Evolutionary conservation across 2,329 filamentous ascomycete genomes (phyloP), one percentile per base, ranked within the genome.

Genomic region (Colletotrichum abscissum): DNA sequence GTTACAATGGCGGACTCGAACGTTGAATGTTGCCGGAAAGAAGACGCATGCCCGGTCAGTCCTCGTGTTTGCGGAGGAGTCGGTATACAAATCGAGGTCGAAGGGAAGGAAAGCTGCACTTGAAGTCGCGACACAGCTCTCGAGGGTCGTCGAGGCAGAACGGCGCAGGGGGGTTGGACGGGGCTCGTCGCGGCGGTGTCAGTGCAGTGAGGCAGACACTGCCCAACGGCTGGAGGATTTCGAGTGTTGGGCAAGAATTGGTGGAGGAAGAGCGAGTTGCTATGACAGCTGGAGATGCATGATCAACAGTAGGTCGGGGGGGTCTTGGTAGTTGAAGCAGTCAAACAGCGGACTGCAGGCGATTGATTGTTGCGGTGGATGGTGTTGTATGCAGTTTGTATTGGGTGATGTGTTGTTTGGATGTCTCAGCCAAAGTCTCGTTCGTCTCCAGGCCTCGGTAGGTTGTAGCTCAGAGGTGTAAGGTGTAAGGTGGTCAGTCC

Each of bases 281-380:
- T 73, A 73, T 65, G 70, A 49, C 16, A 70, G 42, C 69, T 70
- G 70, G n/a, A 69, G 42, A 73, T 65, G 70, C 70, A 73, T 73
- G 70, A 65, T 73, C 55, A 30, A 72, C 38, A 12, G 24, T 30
- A 26, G 46, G n/a, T 4, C 14, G 63, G 30, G 19, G 42, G 42
- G 7, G 1, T 19, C n/a, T 49, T 49, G 42, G 42, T 49, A 9
- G 42, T 49, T 49, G 42, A 49, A 49, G 42, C 42, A n/a, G 22
- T 56, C 46, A 24, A 56, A 46, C 42, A 62, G 46, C 42, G 30
- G 8, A 56, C 8, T 12, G 63, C 16, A 22, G 69, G 56, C 19
- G 19, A 22, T 33, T 19, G 42, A 19, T n/a, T 42, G 46, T 63
- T 42, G 42, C 35, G 9, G 22, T 54, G 64, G n/a, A 38, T 42